Percentiles rank a stretch among this genome's conserved stretches.
phyloP scores from a whole-genome alignment of 345 rosid species.

The Draba incana region DNA sequence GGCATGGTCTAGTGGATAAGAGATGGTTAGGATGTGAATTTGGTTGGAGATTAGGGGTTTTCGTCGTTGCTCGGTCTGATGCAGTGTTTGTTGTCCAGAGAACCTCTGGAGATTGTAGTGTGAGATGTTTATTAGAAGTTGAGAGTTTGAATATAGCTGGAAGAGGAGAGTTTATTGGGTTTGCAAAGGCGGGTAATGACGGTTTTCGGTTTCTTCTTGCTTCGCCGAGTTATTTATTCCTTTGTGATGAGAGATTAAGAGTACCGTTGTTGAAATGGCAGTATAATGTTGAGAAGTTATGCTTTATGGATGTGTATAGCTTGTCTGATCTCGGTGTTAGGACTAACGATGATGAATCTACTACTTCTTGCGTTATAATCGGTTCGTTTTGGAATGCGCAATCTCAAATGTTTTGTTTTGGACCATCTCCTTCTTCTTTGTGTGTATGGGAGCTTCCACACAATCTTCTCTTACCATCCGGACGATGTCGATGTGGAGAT shows the following conservation, averaged over 20 bases:
- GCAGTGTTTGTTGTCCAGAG: constrained; percentile 58
- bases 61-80: constrained; percentile 60
- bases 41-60: constrained; percentile 62
- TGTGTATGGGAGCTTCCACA: constrained; percentile 72
- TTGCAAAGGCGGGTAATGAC: constrained; percentile 52
- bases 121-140: constrained; percentile 52
- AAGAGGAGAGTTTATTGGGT: constrained; percentile 53
- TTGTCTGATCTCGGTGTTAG: constrained; percentile 59
- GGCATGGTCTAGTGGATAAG: constrained; percentile 42
- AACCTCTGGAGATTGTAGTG: constrained; percentile 46
- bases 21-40: constrained; percentile 71
- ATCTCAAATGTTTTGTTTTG: constrained; percentile 67
- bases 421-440: constrained; percentile 52
- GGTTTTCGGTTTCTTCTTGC: constrained; percentile 61
- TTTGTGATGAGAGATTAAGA: constrained; percentile 64
- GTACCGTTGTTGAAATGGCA: constrained; percentile 67
- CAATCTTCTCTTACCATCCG: constrained; percentile 47
- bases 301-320: constrained; percentile 57
- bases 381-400: constrained; percentile 77
- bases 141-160: constrained; percentile 46
- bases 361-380: constrained; percentile 56
- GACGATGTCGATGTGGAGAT: constrained; percentile 60
- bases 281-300: constrained; percentile 59
- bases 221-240: constrained; percentile 50
- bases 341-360: constrained; percentile 38